These are phyloP conservation scores for Collybia nuda DNA, from an alignment of 768 basidiomycete species.

Conservation along the genomic window DNA sequence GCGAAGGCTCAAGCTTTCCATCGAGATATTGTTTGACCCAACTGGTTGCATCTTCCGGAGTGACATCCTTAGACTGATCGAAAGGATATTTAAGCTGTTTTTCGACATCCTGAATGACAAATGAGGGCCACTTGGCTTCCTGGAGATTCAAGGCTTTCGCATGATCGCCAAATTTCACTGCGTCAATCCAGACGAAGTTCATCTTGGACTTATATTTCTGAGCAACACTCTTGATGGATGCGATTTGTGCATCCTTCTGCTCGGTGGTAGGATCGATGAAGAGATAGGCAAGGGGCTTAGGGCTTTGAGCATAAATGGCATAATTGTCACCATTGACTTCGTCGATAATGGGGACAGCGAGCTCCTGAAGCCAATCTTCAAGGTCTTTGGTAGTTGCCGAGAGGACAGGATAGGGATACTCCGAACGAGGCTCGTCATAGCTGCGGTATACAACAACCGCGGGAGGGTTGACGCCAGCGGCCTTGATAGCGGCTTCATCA, in stretches of 20 bases:
- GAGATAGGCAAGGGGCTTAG: constrained; percentile 90
- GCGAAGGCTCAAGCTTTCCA: constrained; percentile 74
- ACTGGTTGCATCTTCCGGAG: constrained; percentile 51
- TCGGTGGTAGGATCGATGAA: constrained; percentile 83
- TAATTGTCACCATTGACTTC: constrained; percentile 97
- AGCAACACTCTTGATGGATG: constrained; percentile 73
- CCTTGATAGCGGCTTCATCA: constrained; percentile 65
- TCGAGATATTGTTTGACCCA: constrained; percentile 67
- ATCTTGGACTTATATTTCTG: constrained; percentile 79
- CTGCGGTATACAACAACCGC: constrained; percentile 88
- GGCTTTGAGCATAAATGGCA: constrained; percentile 73
- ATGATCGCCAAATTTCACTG: constrained; percentile 92
- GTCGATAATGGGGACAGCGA: constrained; percentile 85
- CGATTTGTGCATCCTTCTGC: constrained; percentile 63
- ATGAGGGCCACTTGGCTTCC: constrained; percentile 88
- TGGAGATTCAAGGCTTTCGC: constrained; percentile 89
- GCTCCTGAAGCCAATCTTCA: constrained; percentile 75
- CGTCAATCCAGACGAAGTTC: constrained; percentile 99
- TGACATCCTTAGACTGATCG: constrained; percentile 65
- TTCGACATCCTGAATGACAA: constrained; percentile 86
- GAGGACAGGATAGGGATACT: constrained; percentile 64
- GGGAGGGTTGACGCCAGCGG: constrained; percentile 76
- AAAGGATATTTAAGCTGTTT: constrained; percentile 90
- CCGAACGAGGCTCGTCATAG: constrained; percentile 81
- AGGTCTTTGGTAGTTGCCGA: constrained; percentile 62